Base-by-base conservation (phyloP, 2,329 filamentous ascomycete genomes). In the Cryphonectria parasitica region DNA sequence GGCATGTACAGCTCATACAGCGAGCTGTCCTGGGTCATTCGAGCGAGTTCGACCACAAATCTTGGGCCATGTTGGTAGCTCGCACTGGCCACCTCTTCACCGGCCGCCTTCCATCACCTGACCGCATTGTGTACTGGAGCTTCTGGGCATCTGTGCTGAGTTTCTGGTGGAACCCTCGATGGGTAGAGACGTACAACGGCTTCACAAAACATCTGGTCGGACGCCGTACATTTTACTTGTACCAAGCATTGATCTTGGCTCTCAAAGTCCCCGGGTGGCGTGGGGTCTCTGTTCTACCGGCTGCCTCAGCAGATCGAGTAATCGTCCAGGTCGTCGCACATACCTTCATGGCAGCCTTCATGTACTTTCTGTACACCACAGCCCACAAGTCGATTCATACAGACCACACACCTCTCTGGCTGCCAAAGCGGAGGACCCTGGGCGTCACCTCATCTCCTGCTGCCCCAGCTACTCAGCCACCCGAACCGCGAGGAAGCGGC, bases 161-260 rank as follows among this genome's bases (percentile, higher is more conserved):
- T 3, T 79, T 86, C 17, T 91, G 89, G 86, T 93, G 91, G 91
- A 93, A 92, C 73, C 90, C 90, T 0, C 86, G 86, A 71, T 87
- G 92, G 74, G 84, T 87, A 45, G 84, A 90, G 75, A 87, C 86
- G 3, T 82, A 84, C 45, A 83, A 86, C n/a, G 90, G 88, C 68
- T 91, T 86, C 77, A 87, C 84, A 39, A 85, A 82, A 72, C 89
- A 87, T 69, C 83, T 92, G 43, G 77, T 85, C 3, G 90, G 90
- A 0, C 85, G 92, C 17, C 82, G 83, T 3, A 85, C 88, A 66
- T 92, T 92, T 85, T 92, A 93, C 76, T 84, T 83, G 1, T 87
- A 91, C 72, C 92, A 94, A 76, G 77, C 85, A 1, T 77, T 91
- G 43, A 83, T 90, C 31, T 77, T 93, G 15, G 77, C 85, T 7